These are phyloP conservation scores for Colletotrichum aenigma DNA, from an alignment of 2,329 filamentous ascomycete species.

Conservation along the genomic window DNA sequence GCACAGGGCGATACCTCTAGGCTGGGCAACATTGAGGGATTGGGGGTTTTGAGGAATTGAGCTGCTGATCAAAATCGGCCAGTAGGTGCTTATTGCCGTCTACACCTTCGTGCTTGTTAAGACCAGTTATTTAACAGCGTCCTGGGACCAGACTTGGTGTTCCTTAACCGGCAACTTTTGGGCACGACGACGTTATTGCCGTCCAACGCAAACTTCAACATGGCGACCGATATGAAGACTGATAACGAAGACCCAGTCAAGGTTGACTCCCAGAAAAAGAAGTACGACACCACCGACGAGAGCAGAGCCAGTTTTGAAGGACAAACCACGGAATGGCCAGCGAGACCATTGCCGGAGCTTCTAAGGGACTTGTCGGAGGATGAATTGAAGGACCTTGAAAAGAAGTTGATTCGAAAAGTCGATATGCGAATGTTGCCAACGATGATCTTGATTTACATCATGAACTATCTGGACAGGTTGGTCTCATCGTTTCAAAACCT, in stretches of 20 bases:
- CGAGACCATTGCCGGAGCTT: background rate
- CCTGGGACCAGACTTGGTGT: background rate
- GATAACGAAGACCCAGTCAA: background rate
- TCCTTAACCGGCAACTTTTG: background rate
- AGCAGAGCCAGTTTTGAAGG: background rate
- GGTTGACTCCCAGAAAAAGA: background rate
- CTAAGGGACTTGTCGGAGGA: conserved; percentile 15
- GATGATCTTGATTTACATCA: conserved; percentile 72
- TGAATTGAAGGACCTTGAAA: conserved; percentile 48
- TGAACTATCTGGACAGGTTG: conserved; percentile 65
- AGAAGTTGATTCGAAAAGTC: conserved; percentile 65
- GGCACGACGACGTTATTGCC: background rate
- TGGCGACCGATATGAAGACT: background rate
- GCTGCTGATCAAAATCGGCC: background rate
- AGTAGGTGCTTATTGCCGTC: background rate
- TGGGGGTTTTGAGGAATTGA: no score
- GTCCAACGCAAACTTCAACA: background rate
- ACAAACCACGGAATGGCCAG: background rate
- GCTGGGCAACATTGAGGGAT: background rate
- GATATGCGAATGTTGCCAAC: conserved; percentile 70
- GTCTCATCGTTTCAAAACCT: background rate
- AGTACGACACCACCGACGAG: background rate
- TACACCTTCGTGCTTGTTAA: accelerated
- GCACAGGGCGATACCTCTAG: background rate
- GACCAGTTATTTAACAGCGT: background rate